Base-by-base conservation (phyloP, 345 rosid genomes). In the Camelina sativa region DNA sequence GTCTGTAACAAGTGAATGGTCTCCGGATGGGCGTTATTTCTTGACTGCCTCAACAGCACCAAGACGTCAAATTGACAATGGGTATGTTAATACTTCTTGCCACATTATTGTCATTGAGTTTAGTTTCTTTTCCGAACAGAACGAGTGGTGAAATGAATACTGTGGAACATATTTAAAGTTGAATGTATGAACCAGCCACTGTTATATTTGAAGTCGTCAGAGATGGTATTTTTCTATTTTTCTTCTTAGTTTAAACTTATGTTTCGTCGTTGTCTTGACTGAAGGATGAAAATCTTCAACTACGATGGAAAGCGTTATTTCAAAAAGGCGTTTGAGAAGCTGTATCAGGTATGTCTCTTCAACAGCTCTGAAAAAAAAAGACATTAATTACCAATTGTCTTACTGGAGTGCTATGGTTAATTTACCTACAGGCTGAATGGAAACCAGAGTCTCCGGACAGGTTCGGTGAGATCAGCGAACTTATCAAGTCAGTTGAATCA, bases 11-110 rank as follows among this genome's bases (percentile, higher is more conserved):
- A 86, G 89, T 80, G 98, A 93, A 80, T 93, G 97, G 98, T 93
- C 98, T 56, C 86, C 96, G 2, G 96, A 91, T 85, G 98, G 98
- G 50, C 57, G 82, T 61, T 91, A 88, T 80, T 94, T 94, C 69
- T 81, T 91, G 89, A 94, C 98, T 67, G 96, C 98, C 51, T 88
- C 98, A 80, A 91, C 98, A 70, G 93, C 97, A 72, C 98, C 98
- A 41, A 88, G 98, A 80, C 92, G 88, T 58, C 94, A 89, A 80
- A 86, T 94, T 47, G 96, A 94, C 82, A 94, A 94, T 78, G 90
- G 94, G 98, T 94, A 89, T 77, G 90, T 41, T 55, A 69, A 65
- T 15, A 52, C 56, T 62, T 23, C 8, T 50, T 52, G 20, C 37
- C 44, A 63, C 28, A 28, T 22, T 46, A 54, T 69, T 65, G 50